These are phyloP conservation scores for Aspergillus sp. DNA, from an alignment of 2,329 filamentous ascomycete species.

Conservation along the genomic window DNA sequence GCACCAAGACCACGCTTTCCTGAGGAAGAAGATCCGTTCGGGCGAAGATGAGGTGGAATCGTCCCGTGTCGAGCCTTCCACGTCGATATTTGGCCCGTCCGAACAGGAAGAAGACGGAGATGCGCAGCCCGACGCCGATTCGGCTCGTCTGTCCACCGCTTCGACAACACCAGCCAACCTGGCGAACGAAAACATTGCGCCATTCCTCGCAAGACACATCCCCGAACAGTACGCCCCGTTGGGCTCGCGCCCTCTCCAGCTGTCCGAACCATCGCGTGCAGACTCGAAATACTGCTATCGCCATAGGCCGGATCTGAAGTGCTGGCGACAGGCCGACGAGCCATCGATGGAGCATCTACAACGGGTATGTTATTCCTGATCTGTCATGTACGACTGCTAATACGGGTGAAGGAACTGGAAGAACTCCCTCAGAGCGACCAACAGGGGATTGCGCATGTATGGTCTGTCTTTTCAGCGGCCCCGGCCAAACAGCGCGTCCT, in stretches of 20 bases:
- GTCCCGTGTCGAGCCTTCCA: slow-evolving; percentile 4
- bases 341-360: slow-evolving; percentile 93
- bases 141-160: slow-evolving; percentile 20
- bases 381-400: slow-evolving; percentile 1
- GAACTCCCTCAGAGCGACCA: slow-evolving; percentile 74
- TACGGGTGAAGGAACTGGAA: slow-evolving; percentile 61
- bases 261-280: slow-evolving; percentile 31
- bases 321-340: slow-evolving; percentile 84
- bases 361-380: slow-evolving; percentile 46
- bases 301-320: slow-evolving; percentile 88
- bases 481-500: slow-evolving; percentile 88
- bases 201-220: slow-evolving; percentile 85
- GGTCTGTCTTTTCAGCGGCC: slow-evolving; percentile 94
- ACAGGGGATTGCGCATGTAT: slow-evolving; percentile 92
- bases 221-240: slow-evolving; percentile 78
- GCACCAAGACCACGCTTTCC: not conserved
- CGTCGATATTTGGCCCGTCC: slow-evolving; percentile 14
- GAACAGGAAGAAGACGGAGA: slow-evolving; percentile 9
- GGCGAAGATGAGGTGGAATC: not conserved
- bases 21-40: slow-evolving; percentile 1
- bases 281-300: slow-evolving; percentile 95
- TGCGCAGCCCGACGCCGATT: slow-evolving; percentile 14
- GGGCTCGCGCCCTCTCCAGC: slow-evolving; percentile 33
- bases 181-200: slow-evolving; percentile 68
- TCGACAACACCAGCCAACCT: slow-evolving; percentile 47